phyloP scores from a whole-genome alignment of 805 yeast genomes.

The Myxozyma geophila region DNA sequence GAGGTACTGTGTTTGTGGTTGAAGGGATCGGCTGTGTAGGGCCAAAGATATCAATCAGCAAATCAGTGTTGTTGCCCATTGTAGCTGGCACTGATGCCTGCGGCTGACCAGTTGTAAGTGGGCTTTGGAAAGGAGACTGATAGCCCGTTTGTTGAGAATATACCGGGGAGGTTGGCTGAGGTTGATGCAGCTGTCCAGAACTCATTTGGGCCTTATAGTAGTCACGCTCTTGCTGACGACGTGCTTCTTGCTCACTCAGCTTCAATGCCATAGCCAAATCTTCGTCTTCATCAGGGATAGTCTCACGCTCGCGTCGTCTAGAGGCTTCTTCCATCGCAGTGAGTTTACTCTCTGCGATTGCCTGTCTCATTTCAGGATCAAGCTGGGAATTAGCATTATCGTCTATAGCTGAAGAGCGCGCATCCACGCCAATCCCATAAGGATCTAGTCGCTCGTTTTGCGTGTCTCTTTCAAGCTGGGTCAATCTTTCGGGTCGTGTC shows the following conservation, averaged over 20 bases:
- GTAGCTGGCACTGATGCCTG: not conserved
- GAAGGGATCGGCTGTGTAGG: not conserved
- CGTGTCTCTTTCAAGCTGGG: not conserved
- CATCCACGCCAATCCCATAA: slow-evolving; percentile 1
- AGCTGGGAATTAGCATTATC: slow-evolving; percentile 40
- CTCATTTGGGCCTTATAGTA: slow-evolving; percentile 1
- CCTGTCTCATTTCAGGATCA: slow-evolving; percentile 73
- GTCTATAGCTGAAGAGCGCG: slow-evolving; percentile 1
- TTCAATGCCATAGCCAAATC: slow-evolving; percentile 73
- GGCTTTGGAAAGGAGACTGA: slow-evolving; percentile 1
- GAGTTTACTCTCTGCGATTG: slow-evolving; percentile 74
- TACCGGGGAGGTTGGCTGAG: not conserved
- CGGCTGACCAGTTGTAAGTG: slow-evolving; percentile 29
- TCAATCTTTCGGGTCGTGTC: slow-evolving; percentile 5
- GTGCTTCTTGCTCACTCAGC: slow-evolving; percentile 72
- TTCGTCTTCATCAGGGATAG: slow-evolving; percentile 55
- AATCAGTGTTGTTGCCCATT: slow-evolving; percentile 18
- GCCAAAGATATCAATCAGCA: slow-evolving; percentile 21
- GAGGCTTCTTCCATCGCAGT: slow-evolving; percentile 83
- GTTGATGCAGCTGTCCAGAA: not conserved
- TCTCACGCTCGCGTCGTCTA: slow-evolving; percentile 48
- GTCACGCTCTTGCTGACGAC: slow-evolving; percentile 10
- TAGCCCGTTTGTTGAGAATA: not conserved
- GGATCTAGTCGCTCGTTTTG: slow-evolving; percentile 3
- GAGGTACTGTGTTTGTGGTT: not conserved